These are phyloP conservation scores for Saccharomyces kudriavzevii DNA, from an alignment of 805 yeast genomes.

Conservation along the genomic window DNA sequence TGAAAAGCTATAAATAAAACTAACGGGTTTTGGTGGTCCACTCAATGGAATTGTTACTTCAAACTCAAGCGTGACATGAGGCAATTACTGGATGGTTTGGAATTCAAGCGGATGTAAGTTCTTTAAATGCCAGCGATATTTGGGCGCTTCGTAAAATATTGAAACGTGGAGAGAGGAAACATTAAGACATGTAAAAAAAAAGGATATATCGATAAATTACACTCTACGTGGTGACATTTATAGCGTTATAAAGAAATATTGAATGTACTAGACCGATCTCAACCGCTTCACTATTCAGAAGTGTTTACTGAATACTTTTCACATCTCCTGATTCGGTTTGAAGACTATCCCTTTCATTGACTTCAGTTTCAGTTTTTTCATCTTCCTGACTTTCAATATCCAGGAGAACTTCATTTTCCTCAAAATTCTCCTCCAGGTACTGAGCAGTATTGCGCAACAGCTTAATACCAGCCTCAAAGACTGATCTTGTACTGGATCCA, in stretches of 20 bases:
- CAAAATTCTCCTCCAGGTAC: not conserved
- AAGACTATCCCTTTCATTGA: not conserved
- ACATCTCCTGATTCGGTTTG: not conserved
- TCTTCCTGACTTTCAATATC: not conserved
- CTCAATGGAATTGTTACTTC: no score
- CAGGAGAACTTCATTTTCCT: not conserved
- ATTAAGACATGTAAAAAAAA: no score
- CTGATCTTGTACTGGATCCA: not conserved
- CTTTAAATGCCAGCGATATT: no score
- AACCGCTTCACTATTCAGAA: not conserved
- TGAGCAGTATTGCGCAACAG: not conserved
- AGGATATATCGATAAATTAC: not conserved
- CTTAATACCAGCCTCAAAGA: not conserved
- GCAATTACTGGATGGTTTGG: no score
- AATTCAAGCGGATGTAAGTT: no score
- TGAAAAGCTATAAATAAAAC: no score
- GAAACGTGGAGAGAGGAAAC: no score
- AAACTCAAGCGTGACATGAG: no score
- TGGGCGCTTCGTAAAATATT: no score
- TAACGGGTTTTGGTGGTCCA: no score
- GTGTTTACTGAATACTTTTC: not conserved
- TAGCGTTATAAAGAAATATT: not conserved
- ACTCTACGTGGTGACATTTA: not conserved
- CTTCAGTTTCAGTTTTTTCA: not conserved
- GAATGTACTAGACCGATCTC: not conserved